These are phyloP conservation scores for Clonostachys sp. DNA, from an alignment of 2,329 filamentous ascomycete species.

Conservation along the genomic window DNA sequence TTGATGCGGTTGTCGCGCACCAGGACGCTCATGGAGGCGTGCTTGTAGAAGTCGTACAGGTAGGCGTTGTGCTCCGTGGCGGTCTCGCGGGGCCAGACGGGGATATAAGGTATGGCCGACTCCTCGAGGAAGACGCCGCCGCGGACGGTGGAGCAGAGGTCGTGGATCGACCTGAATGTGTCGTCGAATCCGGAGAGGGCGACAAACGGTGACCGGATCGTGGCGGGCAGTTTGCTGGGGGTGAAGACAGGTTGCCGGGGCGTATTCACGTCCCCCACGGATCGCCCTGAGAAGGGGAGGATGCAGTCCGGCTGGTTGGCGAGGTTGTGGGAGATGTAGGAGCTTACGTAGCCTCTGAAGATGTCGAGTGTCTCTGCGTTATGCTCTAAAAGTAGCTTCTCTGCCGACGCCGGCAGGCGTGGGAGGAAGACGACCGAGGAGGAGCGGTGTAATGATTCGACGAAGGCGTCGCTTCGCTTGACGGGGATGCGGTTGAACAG, in stretches of 20 bases:
- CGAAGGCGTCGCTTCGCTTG: constrained; percentile 32
- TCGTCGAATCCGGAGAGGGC: constrained; percentile 67
- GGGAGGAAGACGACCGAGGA: constrained; percentile 64
- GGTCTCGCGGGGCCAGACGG: constrained; percentile 50
- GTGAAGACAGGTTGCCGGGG: constrained; percentile 6
- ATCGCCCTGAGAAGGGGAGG: constrained; percentile 54
- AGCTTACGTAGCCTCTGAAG: constrained; percentile 65
- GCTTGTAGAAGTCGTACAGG: constrained; percentile 72
- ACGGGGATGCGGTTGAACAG: constrained; percentile 60
- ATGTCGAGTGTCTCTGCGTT: constrained; percentile 62
- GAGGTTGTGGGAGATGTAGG: constrained; percentile 63
- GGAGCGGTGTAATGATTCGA: constrained; percentile 46
- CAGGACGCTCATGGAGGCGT: constrained; percentile 59
- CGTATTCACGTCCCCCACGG: constrained; percentile 24
- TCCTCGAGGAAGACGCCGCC: constrained; percentile 71
- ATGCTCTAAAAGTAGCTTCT: constrained; percentile 51
- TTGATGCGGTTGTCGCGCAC: constrained; percentile 63
- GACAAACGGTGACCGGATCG: constrained; percentile 62
- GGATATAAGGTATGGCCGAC: constrained; percentile 65
- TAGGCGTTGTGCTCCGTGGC: constrained; percentile 57
- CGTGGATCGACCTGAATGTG: constrained; percentile 57
- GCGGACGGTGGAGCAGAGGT: constrained; percentile 63
- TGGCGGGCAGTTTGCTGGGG: constrained; percentile 16
- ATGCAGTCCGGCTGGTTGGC: constrained; percentile 38
- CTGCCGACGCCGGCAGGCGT: constrained; percentile 52